A percentile compares a stretch with the other conserved stretches of the same genome.
Evolutionary conservation across 768 basidiomycete species (phyloP).

Genomic region (Chlorophyllum brunneum): DNA sequence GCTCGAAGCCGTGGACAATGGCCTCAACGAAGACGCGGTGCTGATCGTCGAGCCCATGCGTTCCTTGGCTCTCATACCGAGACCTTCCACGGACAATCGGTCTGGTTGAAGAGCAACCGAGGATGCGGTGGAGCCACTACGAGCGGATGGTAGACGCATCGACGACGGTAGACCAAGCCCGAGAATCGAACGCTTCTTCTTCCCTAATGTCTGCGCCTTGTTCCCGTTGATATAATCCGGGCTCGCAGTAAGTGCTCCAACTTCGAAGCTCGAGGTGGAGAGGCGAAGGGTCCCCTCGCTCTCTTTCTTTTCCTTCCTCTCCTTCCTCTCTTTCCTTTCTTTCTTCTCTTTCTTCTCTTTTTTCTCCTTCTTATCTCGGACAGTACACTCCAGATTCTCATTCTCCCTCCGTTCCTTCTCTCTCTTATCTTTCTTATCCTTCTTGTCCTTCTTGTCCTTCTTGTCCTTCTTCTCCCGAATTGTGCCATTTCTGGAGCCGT

Average conservation of each 20-base stretch:
- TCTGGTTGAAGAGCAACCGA: conserved; percentile 24
- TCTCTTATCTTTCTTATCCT: conserved; percentile 25
- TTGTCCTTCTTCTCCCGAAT: conserved; percentile 32
- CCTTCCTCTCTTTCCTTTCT: conserved; percentile 22
- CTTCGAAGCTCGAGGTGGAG: conserved; percentile 67
- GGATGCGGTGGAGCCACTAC: conserved; percentile 36
- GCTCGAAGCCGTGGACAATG: conserved; percentile 28
- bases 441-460: conserved; percentile 26
- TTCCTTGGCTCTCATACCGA: conserved; percentile 20
- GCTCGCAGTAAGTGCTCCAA: conserved; percentile 42
- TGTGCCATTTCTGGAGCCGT: conserved; percentile 20
- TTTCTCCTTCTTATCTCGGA: conserved; percentile 20
- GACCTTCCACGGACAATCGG: conserved; percentile 34
- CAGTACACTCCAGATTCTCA: conserved; percentile 30
- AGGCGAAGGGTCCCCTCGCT: conserved; percentile 36
- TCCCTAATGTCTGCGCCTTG: conserved; percentile 35
- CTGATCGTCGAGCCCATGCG: conserved; percentile 22
- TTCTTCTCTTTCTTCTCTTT: conserved; percentile 19
- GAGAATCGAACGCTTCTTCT: conserved; percentile 60
- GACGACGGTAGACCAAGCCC: conserved; percentile 58
- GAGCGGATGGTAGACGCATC: conserved; percentile 38
- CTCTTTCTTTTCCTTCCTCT: conserved; percentile 24
- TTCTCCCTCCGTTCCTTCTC: conserved; percentile 32
- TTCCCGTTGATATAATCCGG: conserved; percentile 10
- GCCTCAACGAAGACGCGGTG: conserved; percentile 35